phyloP scores from a whole-genome alignment of 768 basidiomycete species.

The Kwoniella heveanensis region DNA sequence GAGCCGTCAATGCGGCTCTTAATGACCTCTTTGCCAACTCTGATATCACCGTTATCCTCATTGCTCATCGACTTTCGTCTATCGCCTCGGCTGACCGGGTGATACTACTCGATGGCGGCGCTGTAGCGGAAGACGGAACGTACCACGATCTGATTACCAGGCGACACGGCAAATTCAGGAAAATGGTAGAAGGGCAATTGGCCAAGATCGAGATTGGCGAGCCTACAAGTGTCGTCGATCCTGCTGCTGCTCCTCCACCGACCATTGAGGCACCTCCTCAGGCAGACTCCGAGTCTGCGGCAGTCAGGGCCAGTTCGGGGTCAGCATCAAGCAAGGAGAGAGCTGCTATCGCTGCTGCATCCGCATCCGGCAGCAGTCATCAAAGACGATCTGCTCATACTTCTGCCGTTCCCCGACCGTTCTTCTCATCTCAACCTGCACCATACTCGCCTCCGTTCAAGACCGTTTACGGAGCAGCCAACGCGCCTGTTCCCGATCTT shows the following conservation, averaged over 20 bases:
- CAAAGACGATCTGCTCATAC: constrained; percentile 32
- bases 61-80: constrained; percentile 84
- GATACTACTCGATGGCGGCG: constrained; percentile 70
- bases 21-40: constrained; percentile 77
- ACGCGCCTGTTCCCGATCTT: constrained; percentile 24
- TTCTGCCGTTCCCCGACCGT: constrained; percentile 34
- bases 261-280: background rate
- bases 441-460: constrained; percentile 23
- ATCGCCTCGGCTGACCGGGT: constrained; percentile 86
- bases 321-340: constrained; percentile 3
- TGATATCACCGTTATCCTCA: constrained; percentile 81
- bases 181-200: constrained; percentile 51
- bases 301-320: background rate
- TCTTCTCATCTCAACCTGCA: constrained; percentile 37
- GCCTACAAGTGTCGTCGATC: constrained; percentile 13
- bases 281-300: constrained; percentile 5
- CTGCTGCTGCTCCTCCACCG: background rate
- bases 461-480: constrained; percentile 41
- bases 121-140: constrained; percentile 46
- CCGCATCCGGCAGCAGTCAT: background rate
- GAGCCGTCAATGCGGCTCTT: constrained; percentile 77
- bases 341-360: constrained; percentile 18
- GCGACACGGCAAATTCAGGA: constrained; percentile 45
- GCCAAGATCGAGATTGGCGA: constrained; percentile 47
- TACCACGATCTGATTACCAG: constrained; percentile 44